Base-by-base conservation (phyloP, 768 basidiomycete genomes). In the Naganishia vishniacii region DNA sequence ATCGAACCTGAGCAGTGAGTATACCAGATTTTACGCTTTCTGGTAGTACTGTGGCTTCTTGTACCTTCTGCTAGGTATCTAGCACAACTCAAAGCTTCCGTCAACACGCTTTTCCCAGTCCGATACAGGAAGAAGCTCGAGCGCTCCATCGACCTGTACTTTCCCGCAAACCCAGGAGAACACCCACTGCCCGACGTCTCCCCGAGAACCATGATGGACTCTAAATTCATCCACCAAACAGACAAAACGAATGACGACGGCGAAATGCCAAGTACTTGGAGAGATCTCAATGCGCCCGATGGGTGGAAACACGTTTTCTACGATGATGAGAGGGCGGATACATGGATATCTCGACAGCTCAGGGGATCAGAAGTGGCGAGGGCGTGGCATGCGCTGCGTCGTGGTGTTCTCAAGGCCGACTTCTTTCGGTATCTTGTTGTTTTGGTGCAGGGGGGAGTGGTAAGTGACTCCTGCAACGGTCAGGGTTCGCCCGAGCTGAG, bases 321-420 rank as follows among this genome's bases (percentile, higher is more conserved):
- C 25, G 68, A 71, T 49, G 73, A 74, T 56, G 45, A 61, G 0
- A 58, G 26, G 20, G 73, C 72, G 3, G 51, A 61, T 23, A 48
- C 59, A 9, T 74, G 73, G 73, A 60, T 71, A 8, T 29, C 61
- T 7, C 23, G 48, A 42, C 8, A 26, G 23, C 25, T 72, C 68
- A 31, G 32, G 18, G 47, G 45, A 12, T 41, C 37, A 13, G 67
- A 69, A 23, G 67, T 72, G 13, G 48, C 53, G 15, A 72, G 69
- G 72, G 70, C 71, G 15, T 75, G 72, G 72, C 34, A 68, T 23
- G 68, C 62, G 34, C 68, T 75, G 69, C 64, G 70, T 20, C 60
- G 72, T n/a, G 72, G 73, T 4, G 72, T 73, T 15, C 60, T 73
- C 20, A 68, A 63, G 51, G 73, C 73, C 40, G 73, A 73, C 59